Evolutionary conservation across 306 rosid species (phyloP), one percentile per base, ranked within the genome.

Genomic region (Cajanus cajan): DNA sequence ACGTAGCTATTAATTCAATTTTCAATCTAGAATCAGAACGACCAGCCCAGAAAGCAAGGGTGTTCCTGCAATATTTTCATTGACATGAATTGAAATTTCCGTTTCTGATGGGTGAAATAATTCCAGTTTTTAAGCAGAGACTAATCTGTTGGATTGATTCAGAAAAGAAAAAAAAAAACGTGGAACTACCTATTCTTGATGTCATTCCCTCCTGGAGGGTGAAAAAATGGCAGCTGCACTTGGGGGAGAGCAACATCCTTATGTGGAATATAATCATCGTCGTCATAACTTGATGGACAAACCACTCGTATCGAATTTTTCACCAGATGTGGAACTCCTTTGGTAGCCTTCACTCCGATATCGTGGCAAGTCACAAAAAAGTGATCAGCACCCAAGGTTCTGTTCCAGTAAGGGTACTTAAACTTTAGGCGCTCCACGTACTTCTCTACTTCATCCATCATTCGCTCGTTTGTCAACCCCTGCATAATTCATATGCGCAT

Each of bases 351-450:
- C 13, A 50, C 80, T 21, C 83, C 80, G 4, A 66, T 57, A 10
- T 83, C 77, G 57, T 83, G 83, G 11, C 86, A 83, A 71, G 76
- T 78, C 50, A 83, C 83, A 25, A 83, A 83, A 73, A 83, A 78
- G 39, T 83, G 86, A 57, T 78, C 86, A 45, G 80, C 39, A n/a
- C 83, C 86, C 15, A 63, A 39, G 4, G 83, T 83, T 83, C 66
- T 73, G 71, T 83, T 83, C 86, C 80, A 83, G 22, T 83, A 65
- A 54, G 83, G 83, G 59, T 78, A 78, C 71, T 65, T 78, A 6
- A 19, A 68, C n/a, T 22, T 78, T 8, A 78, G 47, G 31, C 63
- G 31, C 44, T 78, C 7, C 48, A 83, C 83, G 36, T 78, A 73
- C 37, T 78, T 48, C 80, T 73, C 6, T 0, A 78, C 80, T 28